Percentiles rank a stretch among this genome's conserved stretches.
phyloP scores from a whole-genome alignment of 1,284 basidiomycete genomes.

The Puccinia hordei region DNA sequence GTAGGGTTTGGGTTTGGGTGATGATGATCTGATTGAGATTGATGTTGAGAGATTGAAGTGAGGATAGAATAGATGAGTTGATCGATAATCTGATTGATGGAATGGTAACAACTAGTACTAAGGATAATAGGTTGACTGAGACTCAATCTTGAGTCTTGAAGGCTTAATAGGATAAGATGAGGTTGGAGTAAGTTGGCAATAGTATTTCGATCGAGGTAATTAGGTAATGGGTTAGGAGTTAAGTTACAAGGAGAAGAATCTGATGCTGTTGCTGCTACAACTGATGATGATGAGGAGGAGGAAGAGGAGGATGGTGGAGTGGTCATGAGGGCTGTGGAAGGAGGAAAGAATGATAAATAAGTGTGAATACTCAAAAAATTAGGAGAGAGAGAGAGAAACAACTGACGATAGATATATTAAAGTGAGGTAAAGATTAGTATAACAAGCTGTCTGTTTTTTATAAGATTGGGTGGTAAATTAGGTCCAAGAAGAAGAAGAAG shows the following conservation, averaged over 20 bases:
- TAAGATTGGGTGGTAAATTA: no score
- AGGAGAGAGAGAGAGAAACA: no score
- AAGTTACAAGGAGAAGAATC: neutral
- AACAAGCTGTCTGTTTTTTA: no score
- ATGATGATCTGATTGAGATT: neutral
- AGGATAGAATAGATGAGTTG: slow-evolving; percentile 14
- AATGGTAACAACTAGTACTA: slow-evolving; percentile 2
- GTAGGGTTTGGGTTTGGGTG: neutral
- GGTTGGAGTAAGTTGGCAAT: slow-evolving; percentile 11
- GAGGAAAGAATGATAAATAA: no score
- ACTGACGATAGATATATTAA: no score
- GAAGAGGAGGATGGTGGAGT: neutral
- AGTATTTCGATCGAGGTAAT: slow-evolving; percentile 5
- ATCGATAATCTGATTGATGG: slow-evolving; percentile 28
- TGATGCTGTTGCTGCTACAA: neutral
- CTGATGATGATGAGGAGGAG: neutral
- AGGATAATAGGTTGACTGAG: slow-evolving; percentile 10
- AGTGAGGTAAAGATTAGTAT: no score
- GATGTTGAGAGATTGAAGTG: neutral
- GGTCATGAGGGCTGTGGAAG: no score
- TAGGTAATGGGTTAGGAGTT: neutral
- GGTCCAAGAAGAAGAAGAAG: no score
- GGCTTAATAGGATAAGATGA: slow-evolving; percentile 3
- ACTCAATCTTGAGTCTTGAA: neutral
- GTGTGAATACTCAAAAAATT: no score